phyloP scores from a whole-genome alignment of 495 filamentous ascomycete species.

The Penicillium psychrofluorescens region DNA sequence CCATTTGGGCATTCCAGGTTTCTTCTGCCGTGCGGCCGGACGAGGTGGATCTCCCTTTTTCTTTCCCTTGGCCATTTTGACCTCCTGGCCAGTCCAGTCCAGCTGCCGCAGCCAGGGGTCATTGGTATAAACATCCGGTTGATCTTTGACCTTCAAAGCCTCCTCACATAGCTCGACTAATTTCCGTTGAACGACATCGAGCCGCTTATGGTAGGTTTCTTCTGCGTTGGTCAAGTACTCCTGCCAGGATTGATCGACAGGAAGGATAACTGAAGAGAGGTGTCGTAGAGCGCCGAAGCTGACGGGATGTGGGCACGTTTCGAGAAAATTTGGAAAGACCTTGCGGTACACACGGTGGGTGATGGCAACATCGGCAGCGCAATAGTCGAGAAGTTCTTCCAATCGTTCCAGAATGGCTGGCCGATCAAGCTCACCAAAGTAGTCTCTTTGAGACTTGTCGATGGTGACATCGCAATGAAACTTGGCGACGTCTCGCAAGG shows the following conservation, averaged over 20 bases:
- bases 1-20: constrained; percentile 91
- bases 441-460: constrained; percentile 80
- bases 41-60: constrained; percentile 73
- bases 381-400: constrained; percentile 86
- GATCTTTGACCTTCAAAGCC: constrained; percentile 64
- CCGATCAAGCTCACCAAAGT: constrained; percentile 77
- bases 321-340: constrained; percentile 81
- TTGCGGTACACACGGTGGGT: constrained; percentile 89
- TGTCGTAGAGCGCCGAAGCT: constrained; percentile 93
- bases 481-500: constrained; percentile 88
- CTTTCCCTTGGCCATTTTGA: constrained; percentile 87
- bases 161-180: constrained; percentile 64
- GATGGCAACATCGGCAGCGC: constrained; percentile 86
- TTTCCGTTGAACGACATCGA: constrained; percentile 66
- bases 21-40: constrained; percentile 79
- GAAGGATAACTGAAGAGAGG: constrained; percentile 85
- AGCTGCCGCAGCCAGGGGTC: constrained; percentile 92
- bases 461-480: constrained; percentile 91
- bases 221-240: constrained; percentile 76
- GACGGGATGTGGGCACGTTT: constrained; percentile 90
- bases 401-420: constrained; percentile 59
- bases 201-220: constrained; percentile 69
- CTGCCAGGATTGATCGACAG: constrained; percentile 82
- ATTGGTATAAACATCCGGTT: constrained; percentile 56
- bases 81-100: constrained; percentile 89